These are phyloP conservation scores for Wickerhamomyces ciferrii DNA, from an alignment of 805 yeast genomes.

Conservation along the genomic window DNA sequence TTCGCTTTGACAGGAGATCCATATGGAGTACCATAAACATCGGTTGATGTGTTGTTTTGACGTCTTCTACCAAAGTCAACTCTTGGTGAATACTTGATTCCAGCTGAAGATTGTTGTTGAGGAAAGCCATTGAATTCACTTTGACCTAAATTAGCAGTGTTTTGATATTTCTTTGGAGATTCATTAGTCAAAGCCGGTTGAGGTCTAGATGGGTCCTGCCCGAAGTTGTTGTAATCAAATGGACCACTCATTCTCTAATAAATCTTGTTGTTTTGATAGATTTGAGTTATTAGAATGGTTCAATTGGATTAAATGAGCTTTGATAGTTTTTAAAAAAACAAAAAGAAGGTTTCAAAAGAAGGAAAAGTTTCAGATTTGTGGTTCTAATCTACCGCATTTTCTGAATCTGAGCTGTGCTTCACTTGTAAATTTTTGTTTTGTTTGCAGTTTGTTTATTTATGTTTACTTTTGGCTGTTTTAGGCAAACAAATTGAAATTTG, in stretches of 20 bases:
- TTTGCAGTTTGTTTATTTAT: neutral
- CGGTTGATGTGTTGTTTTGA: constrained; percentile 9
- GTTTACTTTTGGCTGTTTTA: constrained; percentile 15
- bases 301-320: no score
- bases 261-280: neutral
- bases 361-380: neutral
- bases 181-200: constrained; percentile 12
- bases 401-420: neutral
- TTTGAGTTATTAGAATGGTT: neutral
- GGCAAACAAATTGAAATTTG: neutral
- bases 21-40: constrained; percentile 26
- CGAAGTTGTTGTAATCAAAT: constrained; percentile 21
- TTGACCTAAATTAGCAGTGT: neutral
- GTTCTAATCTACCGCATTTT: neutral
- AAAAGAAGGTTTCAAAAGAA: neutral
- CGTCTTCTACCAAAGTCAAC: constrained; percentile 31
- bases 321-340: no score
- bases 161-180: constrained; percentile 16
- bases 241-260: constrained; percentile 19
- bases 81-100: constrained; percentile 36
- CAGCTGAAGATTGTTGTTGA: constrained; percentile 1
- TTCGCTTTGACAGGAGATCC: neutral
- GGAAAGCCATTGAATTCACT: constrained; percentile 13
- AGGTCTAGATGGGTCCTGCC: constrained; percentile 15
- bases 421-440: neutral